These are phyloP conservation scores for Bipolaris cookei DNA, from an alignment of 2,329 filamentous ascomycete genomes.

Conservation along the genomic window DNA sequence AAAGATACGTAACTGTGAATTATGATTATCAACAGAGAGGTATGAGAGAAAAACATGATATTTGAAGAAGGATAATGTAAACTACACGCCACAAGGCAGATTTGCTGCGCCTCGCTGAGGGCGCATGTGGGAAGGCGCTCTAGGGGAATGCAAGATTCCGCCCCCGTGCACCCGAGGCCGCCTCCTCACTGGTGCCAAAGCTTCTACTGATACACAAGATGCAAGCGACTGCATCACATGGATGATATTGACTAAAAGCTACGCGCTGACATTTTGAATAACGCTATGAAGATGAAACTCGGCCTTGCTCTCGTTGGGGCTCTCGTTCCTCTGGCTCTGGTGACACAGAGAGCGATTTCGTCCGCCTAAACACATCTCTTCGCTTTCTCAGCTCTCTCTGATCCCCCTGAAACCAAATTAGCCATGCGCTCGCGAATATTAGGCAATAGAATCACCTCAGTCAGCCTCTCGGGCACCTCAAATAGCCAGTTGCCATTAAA, in stretches of 20 bases:
- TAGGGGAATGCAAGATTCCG: background rate
- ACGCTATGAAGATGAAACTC: background rate
- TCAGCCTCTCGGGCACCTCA: slow-evolving; percentile 20
- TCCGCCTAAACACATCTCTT: slow-evolving; percentile 12
- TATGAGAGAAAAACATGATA: background rate
- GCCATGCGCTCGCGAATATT: background rate
- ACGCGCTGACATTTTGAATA: background rate
- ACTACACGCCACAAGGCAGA: background rate
- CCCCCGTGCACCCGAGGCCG: background rate
- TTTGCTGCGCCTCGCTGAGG: background rate
- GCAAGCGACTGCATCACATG: background rate
- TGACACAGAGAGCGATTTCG: slow-evolving; percentile 4
- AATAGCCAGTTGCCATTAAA: slow-evolving; percentile 23
- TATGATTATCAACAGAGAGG: background rate
- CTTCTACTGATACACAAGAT: background rate
- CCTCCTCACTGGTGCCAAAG: background rate
- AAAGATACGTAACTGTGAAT: background rate
- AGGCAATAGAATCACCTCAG: slow-evolving; percentile 14
- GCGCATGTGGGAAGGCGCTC: background rate
- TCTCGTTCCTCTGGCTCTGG: slow-evolving; percentile 3
- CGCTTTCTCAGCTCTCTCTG: slow-evolving; percentile 14
- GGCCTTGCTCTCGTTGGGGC: background rate
- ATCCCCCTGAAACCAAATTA: slow-evolving; percentile 17
- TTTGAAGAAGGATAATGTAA: background rate
- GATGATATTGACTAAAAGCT: background rate